phyloP scores from a whole-genome alignment of 306 rosid species.

The Spatholobus suberectus region DNA sequence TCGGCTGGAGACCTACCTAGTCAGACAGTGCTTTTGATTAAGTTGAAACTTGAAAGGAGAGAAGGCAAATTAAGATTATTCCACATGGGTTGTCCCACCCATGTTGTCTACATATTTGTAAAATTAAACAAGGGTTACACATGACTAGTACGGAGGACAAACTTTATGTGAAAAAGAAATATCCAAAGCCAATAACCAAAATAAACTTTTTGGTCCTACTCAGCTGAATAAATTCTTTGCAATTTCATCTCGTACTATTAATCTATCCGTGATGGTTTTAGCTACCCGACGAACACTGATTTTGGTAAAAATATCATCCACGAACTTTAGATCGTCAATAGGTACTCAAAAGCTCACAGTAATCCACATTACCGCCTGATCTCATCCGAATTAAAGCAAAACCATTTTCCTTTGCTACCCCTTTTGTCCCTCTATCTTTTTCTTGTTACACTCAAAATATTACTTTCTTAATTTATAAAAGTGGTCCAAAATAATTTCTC shows the following conservation, averaged over 20 bases:
- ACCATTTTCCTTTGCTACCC: constrained; percentile 29
- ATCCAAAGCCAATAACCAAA: constrained; percentile 18
- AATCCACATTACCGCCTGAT: constrained; percentile 37
- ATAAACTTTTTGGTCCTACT: constrained; percentile 18
- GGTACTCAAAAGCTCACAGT: constrained; percentile 21
- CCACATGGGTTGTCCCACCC: constrained; percentile 74
- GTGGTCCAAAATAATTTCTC: not conserved
- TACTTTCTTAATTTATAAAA: constrained; percentile 10
- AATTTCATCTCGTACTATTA: constrained; percentile 19
- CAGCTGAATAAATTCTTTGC: constrained; percentile 15
- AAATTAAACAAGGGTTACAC: constrained; percentile 9
- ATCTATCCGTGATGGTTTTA: not conserved
- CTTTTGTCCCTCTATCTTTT: constrained; percentile 19
- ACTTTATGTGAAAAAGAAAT: constrained; percentile 18
- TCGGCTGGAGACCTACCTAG: constrained; percentile 57
- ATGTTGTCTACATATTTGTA: constrained; percentile 44
- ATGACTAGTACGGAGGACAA: constrained; percentile 31
- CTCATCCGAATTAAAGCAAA: constrained; percentile 51
- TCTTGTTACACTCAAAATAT: not conserved
- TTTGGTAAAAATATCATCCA: constrained; percentile 36
- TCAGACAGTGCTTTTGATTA: constrained; percentile 63
- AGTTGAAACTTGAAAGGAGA: constrained; percentile 49
- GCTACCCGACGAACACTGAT: constrained; percentile 23
- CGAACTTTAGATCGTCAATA: constrained; percentile 37
- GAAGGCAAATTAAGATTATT: constrained; percentile 34